phyloP scores from a whole-genome alignment of 2,329 filamentous ascomycete genomes.

The Epichloe uncinata region DNA sequence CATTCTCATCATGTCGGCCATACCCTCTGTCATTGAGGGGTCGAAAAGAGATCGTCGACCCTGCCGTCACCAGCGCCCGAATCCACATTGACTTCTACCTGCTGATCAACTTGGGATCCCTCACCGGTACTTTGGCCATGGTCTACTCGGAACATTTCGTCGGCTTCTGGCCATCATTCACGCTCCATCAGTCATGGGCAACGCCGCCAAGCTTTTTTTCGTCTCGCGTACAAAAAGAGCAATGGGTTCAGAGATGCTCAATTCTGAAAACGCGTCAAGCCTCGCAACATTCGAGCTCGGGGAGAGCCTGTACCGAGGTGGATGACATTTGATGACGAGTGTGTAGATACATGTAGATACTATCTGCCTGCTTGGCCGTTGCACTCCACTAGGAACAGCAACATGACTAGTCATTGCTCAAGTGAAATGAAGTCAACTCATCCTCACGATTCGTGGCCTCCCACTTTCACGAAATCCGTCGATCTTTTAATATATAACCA shows the following conservation, averaged over 20 bases:
- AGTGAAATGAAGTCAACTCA: no score
- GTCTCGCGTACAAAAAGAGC: constrained; percentile 45
- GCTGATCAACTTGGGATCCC: constrained; percentile 57
- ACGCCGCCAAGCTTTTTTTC: background rate
- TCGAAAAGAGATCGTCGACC: constrained; percentile 52
- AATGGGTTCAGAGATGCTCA: constrained; percentile 27
- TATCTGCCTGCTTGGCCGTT: no score
- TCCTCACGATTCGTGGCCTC: accelerated
- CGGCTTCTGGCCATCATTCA: constrained; percentile 59
- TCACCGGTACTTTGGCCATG: constrained; percentile 51
- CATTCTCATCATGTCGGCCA: constrained; percentile 52
- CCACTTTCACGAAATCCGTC: no score
- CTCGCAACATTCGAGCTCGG: constrained; percentile 40
- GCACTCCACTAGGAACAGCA: no score
- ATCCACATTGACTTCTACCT: constrained; percentile 62
- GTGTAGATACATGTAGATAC: no score
- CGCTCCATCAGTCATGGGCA: constrained; percentile 25
- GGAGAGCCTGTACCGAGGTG: constrained; percentile 40
- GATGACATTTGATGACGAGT: constrained; percentile 66
- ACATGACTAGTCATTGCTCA: no score
- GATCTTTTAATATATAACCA: no score
- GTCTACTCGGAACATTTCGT: constrained; percentile 62
- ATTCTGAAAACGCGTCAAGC: constrained; percentile 54
- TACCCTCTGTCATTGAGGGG: constrained; percentile 48
- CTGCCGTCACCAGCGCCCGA: constrained; percentile 45